Evolutionary conservation across 306 rosid species (phyloP).

Genomic region (Echinosophora koreensis): DNA sequence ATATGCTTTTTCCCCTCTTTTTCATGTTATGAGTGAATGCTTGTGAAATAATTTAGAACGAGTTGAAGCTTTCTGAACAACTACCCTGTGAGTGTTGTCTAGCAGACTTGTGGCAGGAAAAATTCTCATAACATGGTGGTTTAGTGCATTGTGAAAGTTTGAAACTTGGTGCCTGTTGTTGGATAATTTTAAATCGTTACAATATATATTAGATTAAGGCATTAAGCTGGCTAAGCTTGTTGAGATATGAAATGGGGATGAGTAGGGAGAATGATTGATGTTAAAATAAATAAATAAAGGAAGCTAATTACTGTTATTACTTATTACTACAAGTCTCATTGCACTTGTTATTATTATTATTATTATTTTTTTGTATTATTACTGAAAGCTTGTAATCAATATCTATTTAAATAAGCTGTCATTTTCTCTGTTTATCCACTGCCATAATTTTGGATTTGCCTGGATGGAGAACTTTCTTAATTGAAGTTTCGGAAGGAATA

Average conservation of each 20-base stretch:
- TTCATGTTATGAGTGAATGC: constrained; percentile 7
- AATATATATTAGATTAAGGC: constrained; percentile 20
- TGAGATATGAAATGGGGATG: not conserved
- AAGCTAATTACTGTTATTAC: not conserved
- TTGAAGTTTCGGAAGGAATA: constrained; percentile 2
- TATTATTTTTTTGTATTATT: not conserved
- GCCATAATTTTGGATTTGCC: not conserved
- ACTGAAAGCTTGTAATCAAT: not conserved
- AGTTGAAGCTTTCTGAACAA: constrained; percentile 6
- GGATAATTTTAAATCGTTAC: not conserved
- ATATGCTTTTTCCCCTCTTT: not conserved
- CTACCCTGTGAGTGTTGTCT: constrained; percentile 2
- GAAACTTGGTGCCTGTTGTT: constrained; percentile 15
- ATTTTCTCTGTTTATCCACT: constrained; percentile 15
- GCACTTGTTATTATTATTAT: not conserved
- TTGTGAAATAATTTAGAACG: not conserved
- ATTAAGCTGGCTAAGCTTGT: constrained; percentile 26
- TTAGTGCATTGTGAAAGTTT: constrained; percentile 34
- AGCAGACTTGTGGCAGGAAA: constrained; percentile 23
- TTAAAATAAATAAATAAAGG: not conserved
- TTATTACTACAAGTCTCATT: not conserved
- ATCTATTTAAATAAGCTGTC: not conserved
- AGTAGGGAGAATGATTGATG: not conserved
- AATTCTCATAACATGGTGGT: constrained; percentile 3
- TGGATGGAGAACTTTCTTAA: constrained; percentile 15